Conservation (phyloP, 1,284 basidiomycete genomes). For the Athelia sp. region DNA sequence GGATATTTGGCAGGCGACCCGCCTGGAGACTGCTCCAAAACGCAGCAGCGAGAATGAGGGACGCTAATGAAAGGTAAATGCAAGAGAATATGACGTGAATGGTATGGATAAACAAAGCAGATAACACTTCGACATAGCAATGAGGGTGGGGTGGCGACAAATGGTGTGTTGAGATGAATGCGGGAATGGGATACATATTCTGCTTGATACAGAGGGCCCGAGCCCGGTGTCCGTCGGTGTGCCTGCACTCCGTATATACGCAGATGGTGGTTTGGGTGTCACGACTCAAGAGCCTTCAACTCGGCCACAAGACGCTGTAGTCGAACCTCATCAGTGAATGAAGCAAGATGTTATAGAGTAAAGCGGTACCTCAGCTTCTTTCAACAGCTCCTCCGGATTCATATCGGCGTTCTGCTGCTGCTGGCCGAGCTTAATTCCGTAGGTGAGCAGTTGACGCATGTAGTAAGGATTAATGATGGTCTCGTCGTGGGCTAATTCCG, state of each 20-base stretch:
- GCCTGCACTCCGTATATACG: neutral
- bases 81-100: neutral
- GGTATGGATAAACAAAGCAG: neutral
- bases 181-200: neutral
- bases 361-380: constrained; percentile 47
- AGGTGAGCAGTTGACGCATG: constrained; percentile 65
- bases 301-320: constrained; percentile 31
- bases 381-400: constrained; percentile 32
- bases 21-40: too few relatives aligned
- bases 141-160: neutral
- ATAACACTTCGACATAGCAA: neutral
- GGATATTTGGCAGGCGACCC: too few relatives aligned
- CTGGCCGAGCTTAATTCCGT: constrained; percentile 56
- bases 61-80: neutral
- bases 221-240: neutral
- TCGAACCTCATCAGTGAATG: neutral
- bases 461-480: constrained; percentile 70
- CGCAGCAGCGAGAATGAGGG: neutral
- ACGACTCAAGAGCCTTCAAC: constrained; percentile 24
- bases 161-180: neutral
- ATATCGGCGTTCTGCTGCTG: constrained; percentile 27
- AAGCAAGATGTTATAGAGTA: neutral
- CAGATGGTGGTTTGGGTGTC: constrained; percentile 19
- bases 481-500: constrained; percentile 46
- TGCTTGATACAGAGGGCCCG: neutral